Conservation (phyloP, 805 yeast species). For the Yamadazyma scolyti region DNA sequence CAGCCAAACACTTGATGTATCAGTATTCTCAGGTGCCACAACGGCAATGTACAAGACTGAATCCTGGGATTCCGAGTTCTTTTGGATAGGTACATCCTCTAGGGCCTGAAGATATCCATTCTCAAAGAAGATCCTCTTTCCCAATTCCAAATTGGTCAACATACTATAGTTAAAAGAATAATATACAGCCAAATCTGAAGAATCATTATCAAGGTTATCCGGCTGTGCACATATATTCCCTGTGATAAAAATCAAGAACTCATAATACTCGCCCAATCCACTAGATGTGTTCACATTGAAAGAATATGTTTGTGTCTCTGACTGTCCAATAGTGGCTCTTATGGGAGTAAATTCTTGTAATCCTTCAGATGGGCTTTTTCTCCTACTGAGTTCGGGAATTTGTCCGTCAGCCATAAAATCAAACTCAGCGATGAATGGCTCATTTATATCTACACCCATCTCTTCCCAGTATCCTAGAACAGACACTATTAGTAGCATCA, state of each 20-base stretch:
- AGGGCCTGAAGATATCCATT: constrained; percentile 39
- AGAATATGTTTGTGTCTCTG: constrained; percentile 38
- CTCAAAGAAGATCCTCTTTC: constrained; percentile 25
- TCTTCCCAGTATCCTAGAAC: not conserved
- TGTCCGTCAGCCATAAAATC: constrained; percentile 1
- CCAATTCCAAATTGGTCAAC: constrained; percentile 24
- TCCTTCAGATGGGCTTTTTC: constrained; percentile 18
- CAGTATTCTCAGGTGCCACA: constrained; percentile 37
- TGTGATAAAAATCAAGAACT: constrained; percentile 46
- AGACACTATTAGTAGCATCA: not conserved
- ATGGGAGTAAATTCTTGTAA: constrained; percentile 37
- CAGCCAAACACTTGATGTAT: constrained; percentile 44
- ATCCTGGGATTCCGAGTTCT: constrained; percentile 9
- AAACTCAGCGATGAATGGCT: constrained; percentile 9
- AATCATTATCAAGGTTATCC: constrained; percentile 15
- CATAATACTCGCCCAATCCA: constrained; percentile 44
- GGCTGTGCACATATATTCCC: constrained; percentile 49
- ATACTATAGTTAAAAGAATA: constrained; percentile 35
- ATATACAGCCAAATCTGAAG: constrained; percentile 31
- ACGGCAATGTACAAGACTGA: constrained; percentile 34
- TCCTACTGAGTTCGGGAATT: not conserved
- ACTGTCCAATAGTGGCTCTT: constrained; percentile 28
- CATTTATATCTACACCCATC: constrained; percentile 11
- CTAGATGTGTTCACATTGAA: constrained; percentile 42
- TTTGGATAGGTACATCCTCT: constrained; percentile 26